Evolutionary conservation across 352 stramenopile species (phyloP), one percentile per base, ranked within the genome.

Genomic region (Pythium monospermum): DNA sequence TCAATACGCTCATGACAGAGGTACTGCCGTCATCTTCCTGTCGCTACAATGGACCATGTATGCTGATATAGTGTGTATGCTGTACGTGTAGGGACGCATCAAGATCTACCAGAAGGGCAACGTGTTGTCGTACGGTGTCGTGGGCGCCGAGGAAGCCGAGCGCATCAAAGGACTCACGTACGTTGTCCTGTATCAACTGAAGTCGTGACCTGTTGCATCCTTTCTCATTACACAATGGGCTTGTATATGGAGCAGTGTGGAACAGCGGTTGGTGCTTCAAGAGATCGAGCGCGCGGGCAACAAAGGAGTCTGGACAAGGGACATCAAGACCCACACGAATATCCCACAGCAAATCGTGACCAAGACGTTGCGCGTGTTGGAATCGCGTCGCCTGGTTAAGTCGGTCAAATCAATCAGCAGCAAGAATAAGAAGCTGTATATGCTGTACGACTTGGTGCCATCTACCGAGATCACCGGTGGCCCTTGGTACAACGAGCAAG

Each of bases 351-450:
- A 98, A 66, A 96, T 96, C 53, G 79, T 99, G 48, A 98, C 87
- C 36, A 99, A 99, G 71, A 98, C 96, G 53, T 91, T 99, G 66
- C 98, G 98, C 61, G 70, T 96, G 61, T 69, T 99, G 23, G 97
- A 99, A 68, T 89, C 83, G 48, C 87, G 96, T 11, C 83, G 89
- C 59, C 73, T 99, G 5, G 96, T 99, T 73, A 99, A 99, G 80
- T 95, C 94, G 46, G 95, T 99, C 68, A 98, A 99, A 69, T 98
- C 93, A 8, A 98, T 99, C 36, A 98, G 89, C 39, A 98, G 94
- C 76, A 99, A 99, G 76, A 98, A 96, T 55, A 99, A 99, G 76
- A 99, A 99, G 67, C 73, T 99, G 1, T 99, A 99, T 74, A 99
- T 99, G 92, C 77, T 97, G 3, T 97, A 89, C 58, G 89, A 98